Base-by-base conservation (phyloP, 768 basidiomycete species). In the Lactarius quietus region DNA sequence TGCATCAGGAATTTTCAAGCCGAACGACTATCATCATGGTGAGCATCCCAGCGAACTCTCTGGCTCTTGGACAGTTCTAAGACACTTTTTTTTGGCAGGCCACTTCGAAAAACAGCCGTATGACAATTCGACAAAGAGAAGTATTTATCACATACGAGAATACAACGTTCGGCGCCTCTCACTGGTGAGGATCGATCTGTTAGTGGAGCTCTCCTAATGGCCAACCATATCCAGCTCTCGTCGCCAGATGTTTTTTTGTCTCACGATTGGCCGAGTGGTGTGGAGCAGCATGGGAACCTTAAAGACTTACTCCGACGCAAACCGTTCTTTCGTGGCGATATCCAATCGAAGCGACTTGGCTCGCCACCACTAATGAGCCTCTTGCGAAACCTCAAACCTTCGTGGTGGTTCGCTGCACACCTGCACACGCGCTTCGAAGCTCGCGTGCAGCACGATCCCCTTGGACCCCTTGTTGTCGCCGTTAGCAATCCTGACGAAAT, bases 381-480 rank as follows among this genome's bases (percentile, higher is more conserved):
- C 12, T 28, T 51, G 23, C 48, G 26, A 26, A 51, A 51, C 29
- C 79, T 97, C 36, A 81, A 84, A 70, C 95, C 95, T 0, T 71
- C 81, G 54, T 89, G 92, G 85, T 98, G 95, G 96, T 97, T 97
- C 74, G 76, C 92, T 4, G 95, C 94, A 0, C 96, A 98, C 76
- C 72, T 98, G 57, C 96, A 98, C 72, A 86, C 88, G 56, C 87
- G 89, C 58, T 98, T 90, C 71, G 88, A 93, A 65, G 95, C 93
- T 3, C 74, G 77, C 0, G 83, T 89, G 9, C 69, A 74, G 3
- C 87, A 90, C 45, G 70, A 63, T 7, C 60, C 20, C 0, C 45
- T 17, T 18, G 51, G 26, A n/a, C 29, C 62, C 8, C 60, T 67
- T 12, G 60, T 48, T 12, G 43, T 48, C 1, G 57, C 57, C 4